Evolutionary conservation across 2,329 filamentous ascomycete species (phyloP).

Genomic region (Cladorrhinum sp.): DNA sequence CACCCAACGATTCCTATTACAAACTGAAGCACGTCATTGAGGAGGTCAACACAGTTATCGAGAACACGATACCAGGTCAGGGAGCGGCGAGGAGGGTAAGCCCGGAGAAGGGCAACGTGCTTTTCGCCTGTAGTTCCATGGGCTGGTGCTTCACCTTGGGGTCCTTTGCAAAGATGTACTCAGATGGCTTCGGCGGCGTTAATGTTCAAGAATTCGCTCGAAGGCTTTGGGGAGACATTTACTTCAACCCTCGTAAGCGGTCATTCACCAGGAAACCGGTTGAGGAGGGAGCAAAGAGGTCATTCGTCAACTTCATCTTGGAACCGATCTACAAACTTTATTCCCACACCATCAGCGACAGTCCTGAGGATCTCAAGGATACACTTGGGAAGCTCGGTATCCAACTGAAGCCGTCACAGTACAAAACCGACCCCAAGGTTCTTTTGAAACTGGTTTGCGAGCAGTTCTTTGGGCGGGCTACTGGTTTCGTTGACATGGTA

Average conservation of each 20-base stretch:
- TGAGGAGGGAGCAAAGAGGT: slow-evolving; percentile 76
- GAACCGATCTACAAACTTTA: slow-evolving; percentile 98
- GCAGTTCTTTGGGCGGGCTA: slow-evolving; percentile 85
- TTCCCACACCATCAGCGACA: slow-evolving; percentile 90
- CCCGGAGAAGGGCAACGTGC: slow-evolving; percentile 96
- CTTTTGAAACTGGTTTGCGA: slow-evolving; percentile 86
- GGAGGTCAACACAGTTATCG: slow-evolving; percentile 94
- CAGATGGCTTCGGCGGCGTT: slow-evolving; percentile 79
- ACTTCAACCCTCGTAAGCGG: slow-evolving; percentile 86
- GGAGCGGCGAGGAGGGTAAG: slow-evolving; percentile 80
- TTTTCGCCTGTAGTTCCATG: slow-evolving; percentile 90
- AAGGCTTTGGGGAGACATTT: slow-evolving; percentile 93
- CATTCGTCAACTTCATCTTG: slow-evolving; percentile 91
- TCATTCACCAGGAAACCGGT: slow-evolving; percentile 86
- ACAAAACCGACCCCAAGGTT: slow-evolving; percentile 84
- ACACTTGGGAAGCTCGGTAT: slow-evolving; percentile 81
- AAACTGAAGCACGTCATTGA: slow-evolving; percentile 99
- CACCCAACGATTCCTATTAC: slow-evolving; percentile 95
- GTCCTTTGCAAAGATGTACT: slow-evolving; percentile 96
- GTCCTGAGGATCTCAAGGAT: slow-evolving; percentile 75
- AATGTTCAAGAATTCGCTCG: slow-evolving; percentile 79
- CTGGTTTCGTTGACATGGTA: slow-evolving; percentile 94
- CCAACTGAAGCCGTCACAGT: slow-evolving; percentile 83
- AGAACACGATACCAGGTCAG: slow-evolving; percentile 76
- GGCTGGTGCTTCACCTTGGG: slow-evolving; percentile 94